A percentile compares a stretch with the other conserved stretches of the same genome.
Evolutionary conservation across 1,284 basidiomycete species (phyloP).

Genomic region (Malassezia dermatis): DNA sequence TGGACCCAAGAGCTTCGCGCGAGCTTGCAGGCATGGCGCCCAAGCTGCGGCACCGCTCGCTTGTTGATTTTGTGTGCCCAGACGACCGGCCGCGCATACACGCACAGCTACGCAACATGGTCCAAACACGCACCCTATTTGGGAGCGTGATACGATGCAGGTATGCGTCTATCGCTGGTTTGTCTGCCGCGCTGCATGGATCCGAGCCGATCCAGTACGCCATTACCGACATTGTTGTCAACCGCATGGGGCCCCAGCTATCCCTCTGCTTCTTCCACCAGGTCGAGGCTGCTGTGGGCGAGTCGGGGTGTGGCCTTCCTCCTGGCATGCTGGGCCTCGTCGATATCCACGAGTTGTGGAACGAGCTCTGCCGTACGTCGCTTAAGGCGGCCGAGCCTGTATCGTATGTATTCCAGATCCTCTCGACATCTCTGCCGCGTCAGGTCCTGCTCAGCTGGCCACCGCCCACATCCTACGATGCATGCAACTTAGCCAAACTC

Average conservation of each 20-base stretch:
- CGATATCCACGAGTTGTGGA: slow-evolving; percentile 2
- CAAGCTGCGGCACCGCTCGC: slow-evolving; percentile 61
- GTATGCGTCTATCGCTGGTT: slow-evolving; percentile 50
- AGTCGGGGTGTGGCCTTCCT: slow-evolving; percentile 60
- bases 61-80: slow-evolving; percentile 79
- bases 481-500: slow-evolving; percentile 71
- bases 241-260: slow-evolving; percentile 81
- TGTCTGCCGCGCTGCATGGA: slow-evolving; percentile 51
- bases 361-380: not conserved
- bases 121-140: slow-evolving; percentile 69
- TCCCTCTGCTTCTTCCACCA: slow-evolving; percentile 92
- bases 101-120: slow-evolving; percentile 63
- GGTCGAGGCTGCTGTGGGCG: slow-evolving; percentile 52
- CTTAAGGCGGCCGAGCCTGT: not conserved
- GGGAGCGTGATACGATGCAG: slow-evolving; percentile 76
- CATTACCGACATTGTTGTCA: slow-evolving; percentile 82
- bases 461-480: slow-evolving; percentile 60
- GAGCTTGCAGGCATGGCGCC: slow-evolving; percentile 67
- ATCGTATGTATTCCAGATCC: slow-evolving; percentile 66
- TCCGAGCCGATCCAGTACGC: slow-evolving; percentile 61
- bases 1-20: slow-evolving; percentile 69
- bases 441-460: slow-evolving; percentile 75
- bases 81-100: slow-evolving; percentile 57
- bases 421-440: slow-evolving; percentile 54
- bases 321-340: slow-evolving; percentile 1